A percentile compares a stretch with the other conserved stretches of the same genome.
Conservation (phyloP, 176 grass and related monocot species). For the Melocanna baccifera region DNA sequence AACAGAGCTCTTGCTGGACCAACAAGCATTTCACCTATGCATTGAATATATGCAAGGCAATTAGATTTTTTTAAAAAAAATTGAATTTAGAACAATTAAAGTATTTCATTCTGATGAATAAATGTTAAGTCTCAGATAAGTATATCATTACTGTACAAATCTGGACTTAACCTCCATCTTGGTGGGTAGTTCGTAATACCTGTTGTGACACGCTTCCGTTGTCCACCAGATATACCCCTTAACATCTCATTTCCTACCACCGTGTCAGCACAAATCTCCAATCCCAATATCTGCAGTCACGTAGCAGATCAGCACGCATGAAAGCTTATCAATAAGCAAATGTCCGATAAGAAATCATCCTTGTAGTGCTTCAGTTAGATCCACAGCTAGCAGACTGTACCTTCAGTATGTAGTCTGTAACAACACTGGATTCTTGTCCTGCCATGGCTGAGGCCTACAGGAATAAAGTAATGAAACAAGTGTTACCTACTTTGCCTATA, state of each 20-base stretch:
- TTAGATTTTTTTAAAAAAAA: constrained; percentile 25
- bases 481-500: neutral
- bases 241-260: constrained; percentile 88
- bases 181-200: constrained; percentile 39
- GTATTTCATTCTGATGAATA: neutral
- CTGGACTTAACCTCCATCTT: neutral
- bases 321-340: constrained; percentile 24
- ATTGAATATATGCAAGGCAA: neutral
- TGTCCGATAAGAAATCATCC: neutral
- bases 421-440: constrained; percentile 70
- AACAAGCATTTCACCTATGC: constrained; percentile 93
- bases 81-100: neutral
- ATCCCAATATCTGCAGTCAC: constrained; percentile 69
- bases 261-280: constrained; percentile 85
- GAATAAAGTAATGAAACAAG: constrained; percentile 24
- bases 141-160: neutral
- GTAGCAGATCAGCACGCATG: constrained; percentile 9
- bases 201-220: constrained; percentile 93
- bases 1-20: constrained; percentile 87
- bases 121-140: neutral
- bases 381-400: constrained; percentile 36
- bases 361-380: constrained; percentile 1
- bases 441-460: constrained; percentile 72
- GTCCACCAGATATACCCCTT: constrained; percentile 89
- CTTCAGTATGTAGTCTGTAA: constrained; percentile 93